These are phyloP conservation scores for Candolleomyces eurysporus DNA, from an alignment of 768 basidiomycete species.

Conservation along the genomic window DNA sequence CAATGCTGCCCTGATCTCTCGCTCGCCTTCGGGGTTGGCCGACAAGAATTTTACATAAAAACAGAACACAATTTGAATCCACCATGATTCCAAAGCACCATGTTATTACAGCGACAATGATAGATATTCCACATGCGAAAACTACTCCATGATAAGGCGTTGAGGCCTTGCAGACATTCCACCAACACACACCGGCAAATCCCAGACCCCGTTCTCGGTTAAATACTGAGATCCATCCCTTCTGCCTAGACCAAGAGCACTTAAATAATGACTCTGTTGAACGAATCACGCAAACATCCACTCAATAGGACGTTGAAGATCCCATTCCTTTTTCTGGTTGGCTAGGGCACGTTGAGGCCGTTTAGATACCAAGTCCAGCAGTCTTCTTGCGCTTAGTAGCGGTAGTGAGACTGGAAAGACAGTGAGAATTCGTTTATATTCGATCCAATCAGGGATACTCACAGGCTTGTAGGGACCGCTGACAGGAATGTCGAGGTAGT, in stretches of 20 bases:
- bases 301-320: constrained; percentile 66
- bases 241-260: constrained; percentile 43
- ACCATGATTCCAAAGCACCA: not conserved
- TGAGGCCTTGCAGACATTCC: constrained; percentile 44
- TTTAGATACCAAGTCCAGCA: constrained; percentile 34
- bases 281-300: constrained; percentile 49
- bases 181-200: constrained; percentile 11
- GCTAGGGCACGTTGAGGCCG: constrained; percentile 82
- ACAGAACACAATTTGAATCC: not conserved
- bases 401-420: constrained; percentile 35
- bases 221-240: constrained; percentile 24
- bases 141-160: constrained; percentile 30
- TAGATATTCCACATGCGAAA: not conserved
- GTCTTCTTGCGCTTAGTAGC: constrained; percentile 39
- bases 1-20: not conserved
- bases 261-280: constrained; percentile 45
- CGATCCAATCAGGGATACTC: constrained; percentile 12
- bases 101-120: not conserved
- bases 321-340: constrained; percentile 53
- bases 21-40: too few relatives aligned
- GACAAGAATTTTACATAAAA: too few relatives aligned
- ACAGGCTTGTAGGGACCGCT: constrained; percentile 67
- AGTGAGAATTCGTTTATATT: not conserved
- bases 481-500: constrained; percentile 88
- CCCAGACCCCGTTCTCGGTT: constrained; percentile 23